Conservation (phyloP, 371 early-diverging fungal genomes). For the Mortierella sp. region DNA sequence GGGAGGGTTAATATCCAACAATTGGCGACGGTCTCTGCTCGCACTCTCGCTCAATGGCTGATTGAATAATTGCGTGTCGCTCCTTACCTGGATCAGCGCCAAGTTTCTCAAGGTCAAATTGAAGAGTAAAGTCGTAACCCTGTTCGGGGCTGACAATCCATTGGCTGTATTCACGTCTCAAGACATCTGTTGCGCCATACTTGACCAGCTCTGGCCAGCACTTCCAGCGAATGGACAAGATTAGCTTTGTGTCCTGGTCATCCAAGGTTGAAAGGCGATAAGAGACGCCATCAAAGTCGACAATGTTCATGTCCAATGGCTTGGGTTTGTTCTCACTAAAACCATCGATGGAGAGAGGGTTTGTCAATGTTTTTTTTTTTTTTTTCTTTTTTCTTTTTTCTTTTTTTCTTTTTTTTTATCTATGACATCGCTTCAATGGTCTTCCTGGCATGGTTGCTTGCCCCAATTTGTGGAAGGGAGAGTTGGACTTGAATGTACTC, state of each 20-base stretch:
- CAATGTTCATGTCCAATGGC: slow-evolving; percentile 83
- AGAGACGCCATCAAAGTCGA: slow-evolving; percentile 96
- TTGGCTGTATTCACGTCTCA: slow-evolving; percentile 85
- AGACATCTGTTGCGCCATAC: slow-evolving; percentile 86
- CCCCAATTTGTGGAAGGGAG: neutral
- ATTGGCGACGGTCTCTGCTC: neutral
- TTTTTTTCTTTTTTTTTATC: neutral
- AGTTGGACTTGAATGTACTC: slow-evolving; percentile 2
- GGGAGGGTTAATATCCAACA: neutral
- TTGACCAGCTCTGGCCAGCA: slow-evolving; percentile 83
- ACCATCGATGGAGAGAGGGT: slow-evolving; percentile 1
- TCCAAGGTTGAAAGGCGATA: slow-evolving; percentile 86
- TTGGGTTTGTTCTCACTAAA: slow-evolving; percentile 82
- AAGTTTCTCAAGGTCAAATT: slow-evolving; percentile 83
- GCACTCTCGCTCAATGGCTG: neutral
- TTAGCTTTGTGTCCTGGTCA: slow-evolving; percentile 75
- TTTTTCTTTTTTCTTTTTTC: no score
- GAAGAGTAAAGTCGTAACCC: slow-evolving; percentile 88
- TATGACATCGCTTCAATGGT: neutral
- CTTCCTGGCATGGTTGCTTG: neutral
- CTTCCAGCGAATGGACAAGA: slow-evolving; percentile 85
- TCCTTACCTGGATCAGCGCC: slow-evolving; percentile 76
- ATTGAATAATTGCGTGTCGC: neutral
- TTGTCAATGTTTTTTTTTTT: neutral
- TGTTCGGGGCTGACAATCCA: slow-evolving; percentile 76